Evolutionary conservation across 257 asterid species (phyloP), one percentile per base, ranked within the genome.

Genomic region (Gentiana dahurica): DNA sequence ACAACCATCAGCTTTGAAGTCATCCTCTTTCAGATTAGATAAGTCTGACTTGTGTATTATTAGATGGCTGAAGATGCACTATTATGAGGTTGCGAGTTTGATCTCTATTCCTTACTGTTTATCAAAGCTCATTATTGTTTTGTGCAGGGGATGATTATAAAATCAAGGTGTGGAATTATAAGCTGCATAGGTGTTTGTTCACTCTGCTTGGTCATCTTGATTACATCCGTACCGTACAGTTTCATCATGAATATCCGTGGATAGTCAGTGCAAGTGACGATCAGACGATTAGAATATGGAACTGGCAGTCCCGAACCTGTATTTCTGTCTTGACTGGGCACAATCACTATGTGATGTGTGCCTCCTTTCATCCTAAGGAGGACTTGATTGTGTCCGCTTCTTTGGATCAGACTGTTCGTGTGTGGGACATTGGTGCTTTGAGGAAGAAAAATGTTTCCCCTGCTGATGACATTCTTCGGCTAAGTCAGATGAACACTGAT

Each of bases 161-260:
- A 73, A 91, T 91, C 73, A 87, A 87, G 77, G 95, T 91, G 49
- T 91, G 98, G 98, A 91, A 91, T 68, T 85, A 91, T 69, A 88
- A 91, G 78, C 65, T 92, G 82, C 99, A 88, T 65, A 66, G 95
- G 58, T 88, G 99, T 73, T 77, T 92, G 60, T 92, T 92, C 77
- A 92, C 97, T 41, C 90, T 92, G 65, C 95, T 92, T 59, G 99
- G 99, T 32, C 99, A 88, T 80, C 97, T 88, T 63, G 99, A 92
- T 76, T 92, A 92, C 67, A 83, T 92, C 61, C 80, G 99, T 34
- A 92, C 97, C 0, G 97, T 88, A 45, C 99, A 92, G 54, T 92
- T 92, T 69, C 99, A 92, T 75, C 99, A 92, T 35, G 99, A 88
- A 78, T 71, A 75, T 75, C 99, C 99, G 36, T 88, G 99, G 99